Evolutionary conservation across 2,329 filamentous ascomycete species (phyloP).

Genomic region (Aspergillus versicolor): DNA sequence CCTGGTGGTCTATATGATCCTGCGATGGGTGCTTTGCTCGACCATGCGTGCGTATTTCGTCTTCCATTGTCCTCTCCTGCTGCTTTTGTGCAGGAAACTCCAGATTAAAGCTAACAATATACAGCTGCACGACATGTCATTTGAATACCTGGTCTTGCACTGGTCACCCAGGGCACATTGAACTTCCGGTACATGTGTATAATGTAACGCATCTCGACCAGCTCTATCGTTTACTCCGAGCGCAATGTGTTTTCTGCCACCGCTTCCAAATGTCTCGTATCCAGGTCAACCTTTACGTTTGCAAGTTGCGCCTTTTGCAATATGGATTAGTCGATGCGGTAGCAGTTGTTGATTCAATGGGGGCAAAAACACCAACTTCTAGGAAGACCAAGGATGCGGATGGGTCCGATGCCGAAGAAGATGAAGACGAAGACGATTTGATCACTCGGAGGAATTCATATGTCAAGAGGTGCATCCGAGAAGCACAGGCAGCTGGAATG

Average conservation of each 20-base stretch:
- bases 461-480: slow-evolving; percentile 69
- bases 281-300: slow-evolving; percentile 74
- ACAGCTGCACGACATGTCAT: slow-evolving; percentile 88
- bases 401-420: slow-evolving; percentile 65
- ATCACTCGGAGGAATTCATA: slow-evolving; percentile 63
- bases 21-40: slow-evolving; percentile 84
- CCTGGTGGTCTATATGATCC: slow-evolving; percentile 91
- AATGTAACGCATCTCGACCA: slow-evolving; percentile 98
- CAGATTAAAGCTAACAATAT: slow-evolving; percentile 21
- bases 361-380: slow-evolving; percentile 44
- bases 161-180: slow-evolving; percentile 92
- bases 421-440: slow-evolving; percentile 50
- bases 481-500: slow-evolving; percentile 52
- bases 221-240: slow-evolving; percentile 76
- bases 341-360: slow-evolving; percentile 55
- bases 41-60: slow-evolving; percentile 66
- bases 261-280: slow-evolving; percentile 76
- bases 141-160: slow-evolving; percentile 78
- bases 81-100: slow-evolving; percentile 9
- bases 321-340: slow-evolving; percentile 76
- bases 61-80: slow-evolving; percentile 8
- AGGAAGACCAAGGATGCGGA: slow-evolving; percentile 51
- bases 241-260: slow-evolving; percentile 89
- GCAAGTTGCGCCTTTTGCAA: slow-evolving; percentile 82
- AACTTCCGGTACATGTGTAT: slow-evolving; percentile 89